phyloP scores from a whole-genome alignment of 805 yeast species.

The Kodamaea laetipori region DNA sequence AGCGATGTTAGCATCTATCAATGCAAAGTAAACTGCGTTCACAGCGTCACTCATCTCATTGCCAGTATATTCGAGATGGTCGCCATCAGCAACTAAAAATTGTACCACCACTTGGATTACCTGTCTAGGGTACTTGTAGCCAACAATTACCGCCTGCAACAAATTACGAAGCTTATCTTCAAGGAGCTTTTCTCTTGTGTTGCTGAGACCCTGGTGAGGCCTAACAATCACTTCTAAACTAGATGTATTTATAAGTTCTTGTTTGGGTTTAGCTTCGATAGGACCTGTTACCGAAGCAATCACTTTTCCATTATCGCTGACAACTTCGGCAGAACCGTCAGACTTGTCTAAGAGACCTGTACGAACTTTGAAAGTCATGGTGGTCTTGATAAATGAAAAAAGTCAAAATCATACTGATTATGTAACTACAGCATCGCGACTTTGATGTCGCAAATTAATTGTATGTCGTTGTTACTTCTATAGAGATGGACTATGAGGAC shows the following conservation, averaged over 20 bases:
- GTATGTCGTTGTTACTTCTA: background rate
- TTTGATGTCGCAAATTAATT: background rate
- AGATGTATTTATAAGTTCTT: slow-evolving; percentile 79
- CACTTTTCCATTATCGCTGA: slow-evolving; percentile 54
- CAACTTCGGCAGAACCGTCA: slow-evolving; percentile 77
- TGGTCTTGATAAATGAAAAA: background rate
- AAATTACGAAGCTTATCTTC: slow-evolving; percentile 71
- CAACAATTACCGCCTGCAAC: slow-evolving; percentile 58
- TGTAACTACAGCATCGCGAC: slow-evolving; percentile 2
- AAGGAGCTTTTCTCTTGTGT: slow-evolving; percentile 72
- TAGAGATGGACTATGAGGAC: slow-evolving; percentile 36
- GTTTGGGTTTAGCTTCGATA: slow-evolving; percentile 77
- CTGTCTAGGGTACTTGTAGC: slow-evolving; percentile 76
- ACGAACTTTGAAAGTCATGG: slow-evolving; percentile 1
- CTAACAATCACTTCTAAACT: slow-evolving; percentile 76
- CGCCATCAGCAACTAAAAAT: slow-evolving; percentile 34
- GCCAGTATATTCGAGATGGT: slow-evolving; percentile 29
- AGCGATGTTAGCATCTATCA: slow-evolving; percentile 79
- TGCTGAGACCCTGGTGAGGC: slow-evolving; percentile 76
- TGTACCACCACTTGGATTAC: slow-evolving; percentile 47
- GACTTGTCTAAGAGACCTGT: slow-evolving; percentile 44
- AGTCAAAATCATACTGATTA: slow-evolving; percentile 2
- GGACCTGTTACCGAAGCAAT: slow-evolving; percentile 89
- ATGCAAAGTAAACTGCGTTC: slow-evolving; percentile 72
- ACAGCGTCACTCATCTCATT: slow-evolving; percentile 68